Conservation (phyloP, 2,329 filamentous ascomycete species). For the Exophiala aquamarina region DNA sequence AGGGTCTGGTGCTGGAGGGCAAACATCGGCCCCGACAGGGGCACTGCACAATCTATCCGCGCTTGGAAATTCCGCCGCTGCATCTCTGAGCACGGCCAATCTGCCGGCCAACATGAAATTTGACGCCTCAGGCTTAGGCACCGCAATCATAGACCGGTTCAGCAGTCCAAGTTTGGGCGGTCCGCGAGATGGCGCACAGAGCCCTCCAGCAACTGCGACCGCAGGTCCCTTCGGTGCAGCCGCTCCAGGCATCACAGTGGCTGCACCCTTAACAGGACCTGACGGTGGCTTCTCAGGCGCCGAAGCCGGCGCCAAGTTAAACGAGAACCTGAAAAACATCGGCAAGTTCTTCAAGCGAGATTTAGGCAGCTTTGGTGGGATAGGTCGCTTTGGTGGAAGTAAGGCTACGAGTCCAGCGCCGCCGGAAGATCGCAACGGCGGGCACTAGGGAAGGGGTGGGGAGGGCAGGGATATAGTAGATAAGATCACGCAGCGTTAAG, state of each 20-base stretch:
- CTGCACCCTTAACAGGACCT: slow-evolving; percentile 22
- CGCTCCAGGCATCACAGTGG: slow-evolving; percentile 17
- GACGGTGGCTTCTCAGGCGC: slow-evolving; percentile 31
- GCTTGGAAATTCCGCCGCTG: slow-evolving; percentile 42
- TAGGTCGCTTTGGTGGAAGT: slow-evolving; percentile 51
- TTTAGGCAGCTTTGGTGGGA: slow-evolving; percentile 73
- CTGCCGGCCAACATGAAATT: slow-evolving; percentile 59
- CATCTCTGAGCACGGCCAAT: slow-evolving; percentile 45
- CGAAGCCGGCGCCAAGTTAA: slow-evolving; percentile 69
- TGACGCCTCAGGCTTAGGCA: slow-evolving; percentile 78
- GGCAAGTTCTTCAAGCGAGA: slow-evolving; percentile 95
- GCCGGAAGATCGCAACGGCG: slow-evolving; percentile 16
- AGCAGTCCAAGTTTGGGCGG: slow-evolving; percentile 80
- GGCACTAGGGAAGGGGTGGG: too few species aligned
- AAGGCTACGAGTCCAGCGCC: slow-evolving; percentile 26
- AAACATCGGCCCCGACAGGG: slow-evolving; percentile 36
- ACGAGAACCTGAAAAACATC: slow-evolving; percentile 92
- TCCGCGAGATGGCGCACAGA: slow-evolving; percentile 41
- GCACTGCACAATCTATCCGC: slow-evolving; percentile 48
- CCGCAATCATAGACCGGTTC: slow-evolving; percentile 66
- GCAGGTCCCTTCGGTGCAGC: slow-evolving; percentile 28
- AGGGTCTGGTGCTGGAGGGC: slow-evolving; percentile 18
- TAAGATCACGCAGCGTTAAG: too few species aligned
- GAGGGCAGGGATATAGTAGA: too few species aligned
- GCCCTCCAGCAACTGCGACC: slow-evolving; percentile 22